Percentiles rank a stretch among this genome's conserved stretches.
Evolutionary conservation across 345 rosid genomes (phyloP).

Genomic region (Boechera divaricarpa): DNA sequence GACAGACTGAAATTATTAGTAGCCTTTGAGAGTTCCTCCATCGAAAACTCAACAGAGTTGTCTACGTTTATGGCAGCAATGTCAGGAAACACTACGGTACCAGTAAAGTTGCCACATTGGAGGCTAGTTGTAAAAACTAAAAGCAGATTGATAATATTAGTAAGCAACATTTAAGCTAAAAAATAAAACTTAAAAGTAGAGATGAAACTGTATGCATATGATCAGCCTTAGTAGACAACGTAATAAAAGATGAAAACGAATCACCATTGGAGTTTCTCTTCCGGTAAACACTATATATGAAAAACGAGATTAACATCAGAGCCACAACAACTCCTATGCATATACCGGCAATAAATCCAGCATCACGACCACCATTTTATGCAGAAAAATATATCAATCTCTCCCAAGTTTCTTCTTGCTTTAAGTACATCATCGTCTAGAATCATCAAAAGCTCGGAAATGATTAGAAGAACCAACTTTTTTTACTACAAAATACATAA

Average conservation of each 20-base stretch:
- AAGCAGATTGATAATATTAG: constrained; percentile 10
- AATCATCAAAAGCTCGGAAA: too few species aligned
- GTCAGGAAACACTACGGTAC: constrained; percentile 49
- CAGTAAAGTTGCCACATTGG: constrained; percentile 41
- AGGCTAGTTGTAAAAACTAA: constrained; percentile 43
- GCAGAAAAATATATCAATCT: background rate
- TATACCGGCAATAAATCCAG: constrained; percentile 74
- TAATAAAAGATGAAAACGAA: constrained; percentile 35
- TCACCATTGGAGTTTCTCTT: constrained; percentile 55
- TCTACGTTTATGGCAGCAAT: constrained; percentile 74
- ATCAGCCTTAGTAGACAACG: constrained; percentile 44
- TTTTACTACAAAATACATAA: constrained; percentile 59
- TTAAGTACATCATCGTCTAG: background rate
- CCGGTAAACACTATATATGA: constrained; percentile 53
- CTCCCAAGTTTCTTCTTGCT: constrained; percentile 22
- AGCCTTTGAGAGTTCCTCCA: constrained; percentile 89
- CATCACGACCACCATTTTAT: constrained; percentile 57
- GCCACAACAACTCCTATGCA: constrained; percentile 52
- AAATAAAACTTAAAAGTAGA: background rate
- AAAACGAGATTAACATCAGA: constrained; percentile 50
- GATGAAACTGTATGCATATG: constrained; percentile 42
- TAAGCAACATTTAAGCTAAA: background rate
- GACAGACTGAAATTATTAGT: constrained; percentile 84
- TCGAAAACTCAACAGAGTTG: constrained; percentile 83
- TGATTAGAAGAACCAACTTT: constrained; percentile 48